Base-by-base conservation (phyloP, 148 eudicot genomes). In the Vaccinium corymbosum region DNA sequence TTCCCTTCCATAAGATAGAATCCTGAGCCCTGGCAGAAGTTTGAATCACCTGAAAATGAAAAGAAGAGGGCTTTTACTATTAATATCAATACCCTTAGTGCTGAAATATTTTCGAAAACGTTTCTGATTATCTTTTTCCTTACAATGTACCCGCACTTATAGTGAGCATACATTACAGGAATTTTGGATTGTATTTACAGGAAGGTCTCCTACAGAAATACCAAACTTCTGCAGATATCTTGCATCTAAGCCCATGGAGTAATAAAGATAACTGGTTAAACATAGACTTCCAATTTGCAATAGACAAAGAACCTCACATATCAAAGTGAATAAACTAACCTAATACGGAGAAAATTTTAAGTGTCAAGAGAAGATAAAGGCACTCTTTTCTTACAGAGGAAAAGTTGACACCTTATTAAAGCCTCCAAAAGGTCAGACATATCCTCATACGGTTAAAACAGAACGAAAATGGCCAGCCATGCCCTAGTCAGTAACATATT, bases 181-280 rank as follows among this genome's bases (percentile, higher is more conserved):
- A 77, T 51, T 76, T 55, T n/a, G 10, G 79, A 48, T 20, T 73
- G 51, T 73, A 20, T 48, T 76, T 48, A 46, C 7, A 77, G 12
- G 11, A 27, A 51, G 12, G 42, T 14, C 52, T 77, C 59, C 20
- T 22, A 25, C 61, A 51, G 42, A n/a, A 22, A 77, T 22, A 77
- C 38, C 61, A 51, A 50, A 51, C 79, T 48, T 75, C 27, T 75
- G 27, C 79, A 77, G 56, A 76, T 49, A 76, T 76, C 51, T 66
- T 22, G 11, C 35, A 66, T 25, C 13, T 27, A 76, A 0, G 53
- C 14, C 59, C 80, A 0, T 50, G 57, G 17, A 49, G 11, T 3
- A 76, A 20, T 16, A 42, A 74, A 74, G 52, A 74, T 42, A n/a
- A 6, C 20, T 19, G 20, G 79, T 48, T 25, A 48, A 76, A 19